Evolutionary conservation across 371 early-diverging fungal species (phyloP), one percentile per base, ranked within the genome.

Genomic region (Cokeromyces recurvatus): DNA sequence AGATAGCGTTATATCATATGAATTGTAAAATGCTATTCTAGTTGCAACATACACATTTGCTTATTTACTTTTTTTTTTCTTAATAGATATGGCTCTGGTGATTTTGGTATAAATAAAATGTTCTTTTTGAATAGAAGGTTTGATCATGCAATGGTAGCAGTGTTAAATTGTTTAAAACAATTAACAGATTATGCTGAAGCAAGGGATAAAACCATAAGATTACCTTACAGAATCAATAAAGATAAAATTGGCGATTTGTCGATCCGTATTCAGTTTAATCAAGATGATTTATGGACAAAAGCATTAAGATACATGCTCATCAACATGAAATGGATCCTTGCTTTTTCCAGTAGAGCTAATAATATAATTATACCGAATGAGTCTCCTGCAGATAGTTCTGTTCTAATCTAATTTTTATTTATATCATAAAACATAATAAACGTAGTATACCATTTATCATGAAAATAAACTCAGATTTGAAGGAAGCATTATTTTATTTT

Each of bases 201-300:
- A 35, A 69, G 79, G 32, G 91, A 91, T 38, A 66, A 74, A n/a
- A 84, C 81, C 40, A 67, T 92, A 17, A 77, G 82, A 34, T 55
- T 92, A 27, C 94, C 94, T 0, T 94, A 94, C 59, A 84, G 86
- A 31, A 94, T 95, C 40, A 78, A 81, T 53, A 89, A 91, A 62
- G 97, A 96, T 54, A 84, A 79, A 38, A 90, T 97, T 46, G 94
- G 94, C 8, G 89, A 90, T 24, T 59, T 82, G 1, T 87, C 90
- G 0, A 92, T 97, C 45, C 67, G 80, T 50, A 64, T 89, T 10
- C 94, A 94, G 59, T 91, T 92, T 63, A 89, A 86, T 39, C 87
- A 88, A 48, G 91, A 90, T 44, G 95, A 94, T 42, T 61, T 72
- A 20, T 97, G 97, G 97, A 94, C 96, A 9, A 78, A 80, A 31